Conservation (phyloP, 257 asterid species). For the Scutellaria galericulata region DNA sequence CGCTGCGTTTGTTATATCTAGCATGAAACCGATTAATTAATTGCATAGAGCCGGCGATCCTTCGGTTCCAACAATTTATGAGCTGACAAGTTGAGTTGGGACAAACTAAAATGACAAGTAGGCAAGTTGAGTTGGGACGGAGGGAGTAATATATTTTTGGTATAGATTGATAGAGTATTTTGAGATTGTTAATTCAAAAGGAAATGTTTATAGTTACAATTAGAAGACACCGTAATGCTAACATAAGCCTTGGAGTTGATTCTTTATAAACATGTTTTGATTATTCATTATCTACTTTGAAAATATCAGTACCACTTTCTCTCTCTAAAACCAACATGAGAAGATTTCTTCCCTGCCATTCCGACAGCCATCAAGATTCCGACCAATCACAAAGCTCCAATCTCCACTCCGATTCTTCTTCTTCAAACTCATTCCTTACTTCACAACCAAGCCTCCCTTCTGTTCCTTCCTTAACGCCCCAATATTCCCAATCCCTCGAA, state of each 20-base stretch:
- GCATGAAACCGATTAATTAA: too few relatives aligned
- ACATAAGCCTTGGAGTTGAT: constrained; percentile 22
- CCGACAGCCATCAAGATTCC: constrained; percentile 31
- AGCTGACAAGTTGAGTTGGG: too few relatives aligned
- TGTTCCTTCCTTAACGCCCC: constrained; percentile 65
- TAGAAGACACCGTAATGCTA: constrained; percentile 28
- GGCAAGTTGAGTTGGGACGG: too few relatives aligned
- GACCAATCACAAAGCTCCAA: constrained; percentile 33
- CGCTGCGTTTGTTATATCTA: too few relatives aligned
- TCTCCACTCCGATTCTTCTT: constrained; percentile 46
- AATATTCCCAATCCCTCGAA: constrained; percentile 29
- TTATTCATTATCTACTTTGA: neutral
- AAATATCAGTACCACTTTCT: neutral
- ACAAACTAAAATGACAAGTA: too few relatives aligned
- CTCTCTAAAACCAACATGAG: constrained; percentile 36
- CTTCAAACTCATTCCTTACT: constrained; percentile 49
- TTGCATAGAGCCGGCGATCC: too few relatives aligned
- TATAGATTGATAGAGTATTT: too few relatives aligned
- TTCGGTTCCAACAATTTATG: too few relatives aligned
- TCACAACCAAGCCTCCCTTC: constrained; percentile 70
- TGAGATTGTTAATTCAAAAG: too few relatives aligned
- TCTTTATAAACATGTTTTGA: constrained; percentile 29
- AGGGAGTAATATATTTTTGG: too few relatives aligned
- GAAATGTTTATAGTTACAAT: too few relatives aligned
- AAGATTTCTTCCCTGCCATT: constrained; percentile 38